Conservation (phyloP, 164 flowering plant genomes). For the Umbilicus rupestris region DNA sequence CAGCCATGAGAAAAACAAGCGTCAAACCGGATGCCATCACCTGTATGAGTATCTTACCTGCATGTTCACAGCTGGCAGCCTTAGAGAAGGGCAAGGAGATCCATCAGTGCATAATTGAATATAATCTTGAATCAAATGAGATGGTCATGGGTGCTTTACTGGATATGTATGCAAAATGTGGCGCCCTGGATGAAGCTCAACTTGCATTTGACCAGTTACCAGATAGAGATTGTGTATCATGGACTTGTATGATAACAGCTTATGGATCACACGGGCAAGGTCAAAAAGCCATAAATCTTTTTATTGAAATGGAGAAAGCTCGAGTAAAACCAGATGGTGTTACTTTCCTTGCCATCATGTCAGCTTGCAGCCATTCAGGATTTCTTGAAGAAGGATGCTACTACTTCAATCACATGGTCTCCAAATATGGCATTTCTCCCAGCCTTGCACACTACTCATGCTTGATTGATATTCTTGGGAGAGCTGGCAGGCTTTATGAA, state of each 20-base stretch:
- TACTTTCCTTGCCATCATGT: slow-evolving; percentile 54
- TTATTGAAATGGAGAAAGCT: slow-evolving; percentile 35
- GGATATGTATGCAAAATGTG: slow-evolving; percentile 82
- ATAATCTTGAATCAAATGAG: slow-evolving; percentile 34
- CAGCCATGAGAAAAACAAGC: slow-evolving; percentile 30
- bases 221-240: slow-evolving; percentile 45
- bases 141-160: slow-evolving; percentile 59
- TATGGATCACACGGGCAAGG: slow-evolving; percentile 66
- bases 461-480: slow-evolving; percentile 61
- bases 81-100: slow-evolving; percentile 57
- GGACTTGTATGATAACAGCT: slow-evolving; percentile 83
- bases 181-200: slow-evolving; percentile 53
- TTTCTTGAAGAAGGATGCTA: slow-evolving; percentile 49
- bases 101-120: slow-evolving; percentile 30
- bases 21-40: slow-evolving; percentile 51
- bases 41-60: slow-evolving; percentile 46
- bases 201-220: slow-evolving; percentile 35
- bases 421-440: slow-evolving; percentile 33
- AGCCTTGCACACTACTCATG: slow-evolving; percentile 52
- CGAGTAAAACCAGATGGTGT: slow-evolving; percentile 41
- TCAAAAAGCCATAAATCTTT: slow-evolving; percentile 46
- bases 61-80: slow-evolving; percentile 59
- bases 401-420: slow-evolving; percentile 43
- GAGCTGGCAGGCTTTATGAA: slow-evolving; percentile 57
- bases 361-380: slow-evolving; percentile 73